Base-by-base conservation (phyloP, 176 grass and related monocot species). In the Rhynchospora pubera region DNA sequence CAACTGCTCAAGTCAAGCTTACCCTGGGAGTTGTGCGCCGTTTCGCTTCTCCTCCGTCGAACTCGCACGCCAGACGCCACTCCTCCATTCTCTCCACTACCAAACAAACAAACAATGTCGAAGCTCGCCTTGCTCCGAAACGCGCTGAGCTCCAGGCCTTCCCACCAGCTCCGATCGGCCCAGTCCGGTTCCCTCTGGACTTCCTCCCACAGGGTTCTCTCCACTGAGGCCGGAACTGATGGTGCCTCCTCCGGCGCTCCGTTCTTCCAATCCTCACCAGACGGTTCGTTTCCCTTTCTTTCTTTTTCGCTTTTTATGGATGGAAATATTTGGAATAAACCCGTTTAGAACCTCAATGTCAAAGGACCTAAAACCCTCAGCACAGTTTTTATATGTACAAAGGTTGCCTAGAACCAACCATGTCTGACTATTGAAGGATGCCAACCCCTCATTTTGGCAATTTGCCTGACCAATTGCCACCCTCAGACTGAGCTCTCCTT, bases 231-330 rank as follows among this genome's bases (percentile, higher is more conserved):
- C n/a, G 66, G 82, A 68, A 13, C 67, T 12, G 42, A 3, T 45
- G 22, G 21, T 16, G 63, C 82, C 65, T 46, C 62, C 62, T 70
- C 56, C 88, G 74, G 78, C 1, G 72, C 85, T 32, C 47, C 84
- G 57, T 86, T 88, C 57, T 30, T 84, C 68, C 79, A 77, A 59
- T 56, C 79, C 19, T 84, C 89, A 45, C 12, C 18, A 8, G 79
- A 87, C 77, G 92, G 89, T 94, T 79, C 3, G 61, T 47, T 18
- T 19, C 73, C 1, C 19, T 66, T 79, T 18, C 57, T 56, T 42
- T 9, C 55, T 43, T 9, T 65, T 74, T 14, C 4, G 46, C 44
- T 51, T 74, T 74, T 51, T 74, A 19, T 28, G 26, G 46, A 14
- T 21, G 4, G 45, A 11, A 52, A 14, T 5, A 75, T 11, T 75